Base-by-base conservation (phyloP, 306 rosid species). In the Pyrus betulifolia region DNA sequence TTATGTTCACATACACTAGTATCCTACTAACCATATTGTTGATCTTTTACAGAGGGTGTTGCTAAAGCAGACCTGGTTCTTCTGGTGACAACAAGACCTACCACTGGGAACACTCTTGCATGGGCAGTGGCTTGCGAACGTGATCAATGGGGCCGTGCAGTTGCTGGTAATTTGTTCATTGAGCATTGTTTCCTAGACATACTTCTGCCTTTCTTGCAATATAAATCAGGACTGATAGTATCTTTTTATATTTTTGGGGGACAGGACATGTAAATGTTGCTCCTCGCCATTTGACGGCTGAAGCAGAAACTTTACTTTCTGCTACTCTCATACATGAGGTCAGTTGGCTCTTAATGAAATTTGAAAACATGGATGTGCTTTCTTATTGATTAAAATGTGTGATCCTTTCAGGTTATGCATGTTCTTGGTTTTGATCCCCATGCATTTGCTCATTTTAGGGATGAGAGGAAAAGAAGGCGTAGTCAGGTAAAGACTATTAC, bases 61-160 rank as follows among this genome's bases (percentile, higher is more conserved):
- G 82, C 91, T 70, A 78, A 82, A 82, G 97, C 99, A 4, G 99
- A 96, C 81, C 83, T 96, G 81, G 99, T 96, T 81, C 99, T 96
- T 62, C 79, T 96, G 84, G 99, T 96, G 75, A 96, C 99, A 59
- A 92, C 99, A 58, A 92, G 99, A 81, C 99, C 99, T 71, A 91
- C 99, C 33, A 92, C 96, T 57, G 97, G 99, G 69, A 96, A 91
- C 70, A 96, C 98, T 12, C 98, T 96, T 88, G 98, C 99, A 30
- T 96, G 98, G 99, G 99, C 98, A 40, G 99, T 96, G 81, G 99
- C 99, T 82, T 96, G 98, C 73, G 99, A 96, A 82, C 92, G 99
- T 33, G 99, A 96, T 86, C 99, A 96, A 78, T 96, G 99, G 99
- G 99, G 99, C 44, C 99, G 98, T 74, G 97, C 98, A 66, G 89